phyloP scores from a whole-genome alignment of 495 filamentous ascomycete genomes.

The Annulohypoxylon stygium region DNA sequence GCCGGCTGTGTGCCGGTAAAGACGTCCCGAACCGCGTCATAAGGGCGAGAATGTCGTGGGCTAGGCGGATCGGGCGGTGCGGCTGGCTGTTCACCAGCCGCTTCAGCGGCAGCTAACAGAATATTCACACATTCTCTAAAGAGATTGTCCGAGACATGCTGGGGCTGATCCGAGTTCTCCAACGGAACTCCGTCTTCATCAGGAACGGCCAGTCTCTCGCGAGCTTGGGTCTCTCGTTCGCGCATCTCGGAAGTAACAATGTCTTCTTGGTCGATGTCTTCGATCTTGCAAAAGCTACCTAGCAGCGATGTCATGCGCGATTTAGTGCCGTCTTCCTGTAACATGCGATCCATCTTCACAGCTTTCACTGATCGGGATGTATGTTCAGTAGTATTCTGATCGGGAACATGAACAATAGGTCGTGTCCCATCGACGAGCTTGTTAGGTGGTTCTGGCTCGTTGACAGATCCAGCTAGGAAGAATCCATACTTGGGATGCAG shows the following conservation, averaged over 20 bases:
- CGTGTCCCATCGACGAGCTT: slow-evolving; percentile 52
- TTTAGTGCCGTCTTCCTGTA: slow-evolving; percentile 40
- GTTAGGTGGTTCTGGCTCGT: slow-evolving; percentile 53
- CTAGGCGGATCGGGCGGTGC: slow-evolving; percentile 24
- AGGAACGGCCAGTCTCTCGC: slow-evolving; percentile 30
- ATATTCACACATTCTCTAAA: slow-evolving; percentile 12
- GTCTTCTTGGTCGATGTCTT: slow-evolving; percentile 52
- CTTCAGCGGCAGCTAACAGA: slow-evolving; percentile 50
- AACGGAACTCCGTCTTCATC: slow-evolving; percentile 47
- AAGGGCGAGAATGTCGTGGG: slow-evolving; percentile 55
- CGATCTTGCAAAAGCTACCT: slow-evolving; percentile 47
- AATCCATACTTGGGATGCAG: slow-evolving; percentile 61
- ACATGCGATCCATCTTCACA: slow-evolving; percentile 51
- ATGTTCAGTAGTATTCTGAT: slow-evolving; percentile 51
- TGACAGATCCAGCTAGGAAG: slow-evolving; percentile 54
- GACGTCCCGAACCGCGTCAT: slow-evolving; percentile 63
- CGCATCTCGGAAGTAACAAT: slow-evolving; percentile 52
- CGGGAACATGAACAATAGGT: slow-evolving; percentile 54
- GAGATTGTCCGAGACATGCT: slow-evolving; percentile 1
- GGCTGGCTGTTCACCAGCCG: slow-evolving; percentile 8
- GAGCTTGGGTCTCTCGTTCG: slow-evolving; percentile 47
- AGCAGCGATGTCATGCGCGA: slow-evolving; percentile 39
- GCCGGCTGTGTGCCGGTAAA: slow-evolving; percentile 54
- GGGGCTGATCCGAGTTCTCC: slow-evolving; percentile 11
- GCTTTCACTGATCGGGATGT: slow-evolving; percentile 57